Evolutionary conservation across 768 basidiomycete genomes (phyloP).

Genomic region (Grammothele lineata): DNA sequence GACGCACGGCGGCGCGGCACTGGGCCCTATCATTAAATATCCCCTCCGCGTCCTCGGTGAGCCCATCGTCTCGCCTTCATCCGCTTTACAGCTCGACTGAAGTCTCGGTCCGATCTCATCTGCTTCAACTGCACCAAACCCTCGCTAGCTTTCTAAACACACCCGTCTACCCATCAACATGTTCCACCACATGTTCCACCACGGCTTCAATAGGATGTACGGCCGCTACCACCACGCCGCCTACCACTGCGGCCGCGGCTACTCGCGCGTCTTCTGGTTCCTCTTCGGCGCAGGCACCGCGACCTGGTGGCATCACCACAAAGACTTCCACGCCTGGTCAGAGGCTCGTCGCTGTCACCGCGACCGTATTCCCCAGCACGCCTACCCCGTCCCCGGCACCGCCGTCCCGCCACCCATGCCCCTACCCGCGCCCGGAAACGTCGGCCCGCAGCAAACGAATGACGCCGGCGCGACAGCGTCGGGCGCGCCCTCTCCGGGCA

Average conservation of each 20-base stretch:
- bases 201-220: slow-evolving; percentile 5
- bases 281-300: slow-evolving; percentile 47
- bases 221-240: background rate
- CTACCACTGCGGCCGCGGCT: slow-evolving; percentile 29
- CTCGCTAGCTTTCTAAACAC: no score
- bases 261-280: slow-evolving; percentile 71
- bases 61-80: no score
- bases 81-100: no score
- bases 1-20: no score
- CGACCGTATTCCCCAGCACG: slow-evolving; percentile 22
- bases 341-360: slow-evolving; percentile 26
- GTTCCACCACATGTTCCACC: background rate
- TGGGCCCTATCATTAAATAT: no score
- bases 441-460: background rate
- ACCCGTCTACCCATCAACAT: no score
- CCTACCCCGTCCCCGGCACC: slow-evolving; percentile 18
- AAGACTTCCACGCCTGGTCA: slow-evolving; percentile 30
- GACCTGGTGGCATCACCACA: slow-evolving; percentile 35
- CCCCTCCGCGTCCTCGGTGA: no score
- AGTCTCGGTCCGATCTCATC: background rate
- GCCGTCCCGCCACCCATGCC: background rate
- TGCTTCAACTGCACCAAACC: no score
- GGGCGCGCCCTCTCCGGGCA: background rate
- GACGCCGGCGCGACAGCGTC: background rate
- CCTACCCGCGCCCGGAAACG: background rate